Evolutionary conservation across 2,329 filamentous ascomycete genomes (phyloP).

Genomic region (Harringtonia lauricola): DNA sequence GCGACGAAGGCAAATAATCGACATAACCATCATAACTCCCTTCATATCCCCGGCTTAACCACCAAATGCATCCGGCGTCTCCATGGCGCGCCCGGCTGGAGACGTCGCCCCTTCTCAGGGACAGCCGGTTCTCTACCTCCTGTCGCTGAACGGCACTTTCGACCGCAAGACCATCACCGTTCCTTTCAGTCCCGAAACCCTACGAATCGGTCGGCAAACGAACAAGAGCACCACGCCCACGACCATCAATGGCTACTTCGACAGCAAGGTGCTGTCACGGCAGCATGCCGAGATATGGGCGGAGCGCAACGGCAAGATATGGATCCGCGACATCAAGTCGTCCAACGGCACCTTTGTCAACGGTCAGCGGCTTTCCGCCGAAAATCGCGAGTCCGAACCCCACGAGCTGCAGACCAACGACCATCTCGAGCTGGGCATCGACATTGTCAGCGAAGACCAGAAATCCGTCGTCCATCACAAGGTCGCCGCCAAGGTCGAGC

Average conservation of each 20-base stretch:
- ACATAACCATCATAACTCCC: too few species aligned
- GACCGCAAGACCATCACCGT: constrained; percentile 94
- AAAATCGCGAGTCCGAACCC: constrained; percentile 93
- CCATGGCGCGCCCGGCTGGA: constrained; percentile 52
- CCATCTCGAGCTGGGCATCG: constrained; percentile 88
- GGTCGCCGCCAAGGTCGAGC: constrained; percentile 91
- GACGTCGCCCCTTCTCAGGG: constrained; percentile 39
- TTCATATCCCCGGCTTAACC: constrained; percentile 24
- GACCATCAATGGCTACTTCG: constrained; percentile 86
- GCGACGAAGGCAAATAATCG: too few species aligned
- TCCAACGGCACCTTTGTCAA: constrained; percentile 99
- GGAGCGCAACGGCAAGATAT: constrained; percentile 74
- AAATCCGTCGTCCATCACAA: constrained; percentile 98
- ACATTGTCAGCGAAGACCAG: constrained; percentile 97
- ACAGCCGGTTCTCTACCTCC: constrained; percentile 70
- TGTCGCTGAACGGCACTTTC: constrained; percentile 92
- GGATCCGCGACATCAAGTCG: constrained; percentile 94
- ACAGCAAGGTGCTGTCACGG: constrained; percentile 92
- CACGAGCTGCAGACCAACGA: constrained; percentile 88
- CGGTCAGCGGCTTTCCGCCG: constrained; percentile 74
- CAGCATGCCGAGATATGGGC: constrained; percentile 97
- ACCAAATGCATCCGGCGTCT: constrained; percentile 29
- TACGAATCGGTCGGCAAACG: constrained; percentile 91
- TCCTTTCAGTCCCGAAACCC: constrained; percentile 84
- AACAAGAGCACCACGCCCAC: constrained; percentile 94